Evolutionary conservation across 768 basidiomycete species (phyloP).

Genomic region (Lenzites betulinus): DNA sequence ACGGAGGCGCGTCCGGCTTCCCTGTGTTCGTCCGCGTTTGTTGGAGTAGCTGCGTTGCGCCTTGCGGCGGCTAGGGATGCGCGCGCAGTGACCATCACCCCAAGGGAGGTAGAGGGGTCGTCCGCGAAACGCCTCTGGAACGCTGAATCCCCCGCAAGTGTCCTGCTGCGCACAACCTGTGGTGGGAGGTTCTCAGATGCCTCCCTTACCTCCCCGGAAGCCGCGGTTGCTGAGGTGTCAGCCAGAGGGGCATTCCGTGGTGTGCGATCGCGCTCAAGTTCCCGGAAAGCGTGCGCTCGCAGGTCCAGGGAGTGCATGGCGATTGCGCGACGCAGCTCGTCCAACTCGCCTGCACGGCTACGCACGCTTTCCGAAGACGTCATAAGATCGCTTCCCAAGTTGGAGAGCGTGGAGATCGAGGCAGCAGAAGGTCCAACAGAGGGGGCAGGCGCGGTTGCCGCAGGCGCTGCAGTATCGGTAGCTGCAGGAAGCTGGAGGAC

Average conservation of each 20-base stretch:
- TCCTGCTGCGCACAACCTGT: not conserved
- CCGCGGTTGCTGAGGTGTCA: too few species aligned
- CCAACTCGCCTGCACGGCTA: conserved; percentile 11
- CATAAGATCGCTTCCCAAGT: conserved; percentile 7
- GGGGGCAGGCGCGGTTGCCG: not conserved
- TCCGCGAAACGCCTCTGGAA: not conserved
- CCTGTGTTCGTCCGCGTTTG: too few species aligned
- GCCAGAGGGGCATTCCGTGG: not conserved
- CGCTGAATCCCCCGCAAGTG: not conserved
- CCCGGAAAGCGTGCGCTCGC: not conserved
- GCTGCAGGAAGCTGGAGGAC: not conserved
- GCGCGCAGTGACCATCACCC: conserved; percentile 9
- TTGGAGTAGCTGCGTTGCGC: too few species aligned
- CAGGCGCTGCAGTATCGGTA: not conserved
- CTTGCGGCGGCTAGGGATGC: not conserved
- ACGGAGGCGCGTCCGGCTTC: too few species aligned
- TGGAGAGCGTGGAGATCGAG: conserved; percentile 3
- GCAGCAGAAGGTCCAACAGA: not conserved
- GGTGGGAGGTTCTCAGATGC: not conserved
- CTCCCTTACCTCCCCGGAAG: too few species aligned
- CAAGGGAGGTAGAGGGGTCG: conserved; percentile 17
- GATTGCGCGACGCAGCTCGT: conserved; percentile 17
- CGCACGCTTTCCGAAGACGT: conserved; percentile 12
- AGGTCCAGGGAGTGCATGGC: conserved; percentile 6
- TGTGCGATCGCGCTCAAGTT: not conserved